These are phyloP conservation scores for Neurospora sp. DNA, from an alignment of 495 filamentous ascomycete species.

Conservation along the genomic window DNA sequence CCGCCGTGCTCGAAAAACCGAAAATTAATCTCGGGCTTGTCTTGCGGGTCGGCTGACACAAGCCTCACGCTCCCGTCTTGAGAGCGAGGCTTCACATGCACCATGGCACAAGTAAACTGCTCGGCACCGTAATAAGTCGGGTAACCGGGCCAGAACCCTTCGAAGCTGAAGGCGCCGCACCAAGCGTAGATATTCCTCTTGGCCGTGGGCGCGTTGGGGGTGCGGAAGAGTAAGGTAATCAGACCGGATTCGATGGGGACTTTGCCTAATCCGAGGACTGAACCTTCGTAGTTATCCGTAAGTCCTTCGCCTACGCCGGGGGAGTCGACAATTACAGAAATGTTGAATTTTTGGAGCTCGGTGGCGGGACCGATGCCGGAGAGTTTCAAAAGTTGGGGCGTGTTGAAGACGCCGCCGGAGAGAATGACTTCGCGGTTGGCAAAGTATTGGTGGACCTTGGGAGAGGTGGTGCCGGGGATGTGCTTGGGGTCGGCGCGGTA, in stretches of 20 bases:
- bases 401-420: conserved; percentile 43
- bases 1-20: conserved; percentile 40
- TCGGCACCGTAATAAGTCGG: conserved; percentile 31
- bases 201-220: conserved; percentile 27
- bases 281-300: conserved; percentile 45
- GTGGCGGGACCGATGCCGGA: conserved; percentile 32
- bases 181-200: conserved; percentile 37
- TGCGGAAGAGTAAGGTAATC: conserved; percentile 31
- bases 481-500: conserved; percentile 37
- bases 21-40: conserved; percentile 46
- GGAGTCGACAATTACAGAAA: conserved; percentile 38
- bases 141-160: conserved; percentile 41
- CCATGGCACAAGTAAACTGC: conserved; percentile 33
- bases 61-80: conserved; percentile 42
- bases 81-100: conserved; percentile 40
- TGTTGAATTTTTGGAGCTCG: conserved; percentile 33
- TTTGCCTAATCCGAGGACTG: conserved; percentile 23
- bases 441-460: conserved; percentile 21
- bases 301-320: conserved; percentile 51
- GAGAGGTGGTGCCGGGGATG: conserved; percentile 15
- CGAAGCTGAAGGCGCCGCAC: conserved; percentile 36
- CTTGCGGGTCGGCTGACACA: conserved; percentile 39
- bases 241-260: conserved; percentile 21
- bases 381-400: conserved; percentile 49
- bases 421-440: conserved; percentile 46